Conservation (phyloP, 805 yeast species). For the Yamadazyma laniorum region DNA sequence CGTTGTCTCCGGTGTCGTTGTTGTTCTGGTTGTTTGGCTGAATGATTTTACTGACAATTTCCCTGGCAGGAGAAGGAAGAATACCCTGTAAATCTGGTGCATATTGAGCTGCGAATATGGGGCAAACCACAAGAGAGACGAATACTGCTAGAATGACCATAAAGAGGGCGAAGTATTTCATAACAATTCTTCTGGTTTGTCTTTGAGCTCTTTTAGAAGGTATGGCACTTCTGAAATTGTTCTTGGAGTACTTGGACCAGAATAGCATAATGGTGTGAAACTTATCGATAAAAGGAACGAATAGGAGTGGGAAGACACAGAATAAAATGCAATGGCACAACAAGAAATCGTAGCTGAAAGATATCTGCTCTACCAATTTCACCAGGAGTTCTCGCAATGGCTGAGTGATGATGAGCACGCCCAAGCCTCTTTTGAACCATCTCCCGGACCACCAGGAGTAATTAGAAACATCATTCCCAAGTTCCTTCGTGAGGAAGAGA, state of each 20-base stretch:
- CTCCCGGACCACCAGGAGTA: conserved; percentile 56
- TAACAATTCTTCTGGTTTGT: conserved; percentile 23
- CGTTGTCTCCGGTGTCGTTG: conserved; percentile 62
- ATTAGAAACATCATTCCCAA: conserved; percentile 39
- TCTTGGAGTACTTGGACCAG: conserved; percentile 44
- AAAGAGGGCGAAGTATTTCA: conserved; percentile 48
- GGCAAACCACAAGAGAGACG: conserved; percentile 43
- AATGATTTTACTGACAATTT: conserved; percentile 27
- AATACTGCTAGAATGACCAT: conserved; percentile 39
- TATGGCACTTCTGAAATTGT: conserved; percentile 37
- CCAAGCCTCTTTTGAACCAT: conserved; percentile 42
- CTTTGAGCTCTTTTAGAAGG: conserved; percentile 38
- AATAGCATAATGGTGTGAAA: conserved; percentile 50
- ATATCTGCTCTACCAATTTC: conserved; percentile 44
- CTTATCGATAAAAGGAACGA: conserved; percentile 47
- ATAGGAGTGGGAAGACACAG: conserved; percentile 37
- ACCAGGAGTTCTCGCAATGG: conserved; percentile 47
- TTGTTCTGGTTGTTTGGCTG: conserved; percentile 63
- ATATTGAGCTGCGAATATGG: conserved; percentile 32
- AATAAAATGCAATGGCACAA: conserved; percentile 44
- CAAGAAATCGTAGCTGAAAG: conserved; percentile 48
- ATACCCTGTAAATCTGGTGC: conserved; percentile 9
- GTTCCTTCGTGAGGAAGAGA: conserved; percentile 41
- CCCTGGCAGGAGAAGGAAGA: conserved; percentile 17
- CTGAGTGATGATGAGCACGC: conserved; percentile 38